Conservation (phyloP, 164 flowering plant genomes). For the Magnolia kwangsiensis region DNA sequence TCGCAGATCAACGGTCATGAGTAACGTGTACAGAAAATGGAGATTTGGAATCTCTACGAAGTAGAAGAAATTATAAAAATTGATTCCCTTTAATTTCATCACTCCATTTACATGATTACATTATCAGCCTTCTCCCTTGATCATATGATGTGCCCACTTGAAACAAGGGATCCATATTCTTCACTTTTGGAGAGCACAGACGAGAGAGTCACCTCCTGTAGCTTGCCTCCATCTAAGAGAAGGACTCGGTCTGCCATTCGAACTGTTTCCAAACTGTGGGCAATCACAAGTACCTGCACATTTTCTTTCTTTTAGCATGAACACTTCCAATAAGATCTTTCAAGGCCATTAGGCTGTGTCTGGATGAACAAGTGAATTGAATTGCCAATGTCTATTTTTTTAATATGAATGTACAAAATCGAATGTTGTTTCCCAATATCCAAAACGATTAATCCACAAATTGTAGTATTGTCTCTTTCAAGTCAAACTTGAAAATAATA, state of each 20-base stretch:
- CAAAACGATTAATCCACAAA: too few relatives aligned
- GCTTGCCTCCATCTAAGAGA: conserved; percentile 13
- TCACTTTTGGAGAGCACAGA: conserved; percentile 1
- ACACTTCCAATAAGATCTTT: background rate
- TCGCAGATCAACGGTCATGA: too few relatives aligned
- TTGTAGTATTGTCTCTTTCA: too few relatives aligned
- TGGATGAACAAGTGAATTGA: too few relatives aligned
- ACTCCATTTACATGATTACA: background rate
- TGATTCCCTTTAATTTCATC: background rate
- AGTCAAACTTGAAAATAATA: too few relatives aligned
- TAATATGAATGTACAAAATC: too few relatives aligned
- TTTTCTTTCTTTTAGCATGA: conserved; percentile 1
- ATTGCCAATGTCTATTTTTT: too few relatives aligned
- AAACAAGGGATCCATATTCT: background rate
- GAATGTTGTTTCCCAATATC: too few relatives aligned
- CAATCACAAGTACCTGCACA: conserved; percentile 19
- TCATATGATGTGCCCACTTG: conserved; percentile 6
- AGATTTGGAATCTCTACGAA: too few relatives aligned
- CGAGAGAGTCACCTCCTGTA: conserved; percentile 12
- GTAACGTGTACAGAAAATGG: too few relatives aligned
- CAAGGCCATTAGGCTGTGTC: too few relatives aligned
- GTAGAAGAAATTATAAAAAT: background rate
- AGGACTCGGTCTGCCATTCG: conserved; percentile 20
- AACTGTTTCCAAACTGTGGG: conserved; percentile 20
- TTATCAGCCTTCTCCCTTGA: conserved; percentile 29